Evolutionary conservation across 179 eudicot species (phyloP), one percentile per base, ranked within the genome.

Genomic region (Patellifolia procumbens): DNA sequence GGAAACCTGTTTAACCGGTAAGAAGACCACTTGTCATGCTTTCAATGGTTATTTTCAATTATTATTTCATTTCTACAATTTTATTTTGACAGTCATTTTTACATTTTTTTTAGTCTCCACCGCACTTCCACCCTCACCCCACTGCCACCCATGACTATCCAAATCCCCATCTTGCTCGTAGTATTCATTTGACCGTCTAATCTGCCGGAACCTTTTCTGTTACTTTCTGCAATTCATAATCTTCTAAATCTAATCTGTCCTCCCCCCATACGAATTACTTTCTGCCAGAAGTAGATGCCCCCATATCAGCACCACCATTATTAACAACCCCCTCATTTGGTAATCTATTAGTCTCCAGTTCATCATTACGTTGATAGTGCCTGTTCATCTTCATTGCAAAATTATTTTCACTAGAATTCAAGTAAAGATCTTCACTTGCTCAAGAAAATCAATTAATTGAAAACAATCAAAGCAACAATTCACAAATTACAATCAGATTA

Each of bases 101-200:
- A n/a, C n/a, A n/a, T n/a, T n/a, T n/a, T n/a, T n/a, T n/a, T n/a
- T n/a, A n/a, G n/a, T n/a, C n/a, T n/a, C n/a, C n/a, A n/a, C n/a
- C n/a, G n/a, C n/a, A n/a, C n/a, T n/a, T n/a, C n/a, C n/a, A n/a
- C n/a, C n/a, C n/a, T n/a, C n/a, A n/a, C n/a, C n/a, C n/a, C n/a
- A n/a, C n/a, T n/a, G n/a, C n/a, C n/a, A n/a, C n/a, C n/a, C n/a
- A n/a, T n/a, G n/a, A n/a, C n/a, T n/a, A n/a, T n/a, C n/a, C n/a
- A n/a, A n/a, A 80, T 93, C 97, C 72, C 89, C 93, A 83, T 95
- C 96, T 81, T 91, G 97, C 81, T 95, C 99, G 28, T 93, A 95
- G 77, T 95, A 95, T 79, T 95, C 98, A 89, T 95, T 98, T 62
- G 98, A 95, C 86, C 97, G 93, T 94, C 79, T 95, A 97, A 79